A percentile compares a stretch with the other conserved stretches of the same genome.
Conservation (phyloP, 495 filamentous ascomycete species). For the Trichoderma erinaceum region DNA sequence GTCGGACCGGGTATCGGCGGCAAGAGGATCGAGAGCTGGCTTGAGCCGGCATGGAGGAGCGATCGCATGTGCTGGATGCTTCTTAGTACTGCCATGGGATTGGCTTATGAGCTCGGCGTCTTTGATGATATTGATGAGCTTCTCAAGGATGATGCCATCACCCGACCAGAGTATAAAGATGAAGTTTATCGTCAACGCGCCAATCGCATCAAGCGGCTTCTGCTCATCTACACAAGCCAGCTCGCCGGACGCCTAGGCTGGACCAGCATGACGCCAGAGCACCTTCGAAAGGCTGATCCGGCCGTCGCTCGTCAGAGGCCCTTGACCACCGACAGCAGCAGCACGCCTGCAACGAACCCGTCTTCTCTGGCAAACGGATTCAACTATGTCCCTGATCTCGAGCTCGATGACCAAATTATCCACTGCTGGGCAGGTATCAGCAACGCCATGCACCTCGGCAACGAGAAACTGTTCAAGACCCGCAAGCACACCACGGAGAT, state of each 20-base stretch:
- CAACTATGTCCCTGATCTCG: slow-evolving; percentile 52
- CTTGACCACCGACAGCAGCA: slow-evolving; percentile 39
- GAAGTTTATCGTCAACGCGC: slow-evolving; percentile 72
- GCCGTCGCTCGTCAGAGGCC: slow-evolving; percentile 38
- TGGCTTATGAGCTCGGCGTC: slow-evolving; percentile 90
- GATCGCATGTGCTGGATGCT: slow-evolving; percentile 99
- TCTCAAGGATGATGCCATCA: slow-evolving; percentile 45
- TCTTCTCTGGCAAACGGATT: slow-evolving; percentile 47
- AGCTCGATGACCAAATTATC: slow-evolving; percentile 70
- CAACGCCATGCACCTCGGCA: slow-evolving; percentile 79
- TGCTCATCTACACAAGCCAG: slow-evolving; percentile 86
- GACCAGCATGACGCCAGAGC: slow-evolving; percentile 84
- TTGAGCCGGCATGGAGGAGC: slow-evolving; percentile 92
- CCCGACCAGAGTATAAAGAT: slow-evolving; percentile 55
- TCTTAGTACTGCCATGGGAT: slow-evolving; percentile 77
- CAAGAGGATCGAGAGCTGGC: slow-evolving; percentile 82
- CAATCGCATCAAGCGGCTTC: slow-evolving; percentile 72
- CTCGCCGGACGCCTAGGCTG: slow-evolving; percentile 87
- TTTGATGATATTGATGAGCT: slow-evolving; percentile 77
- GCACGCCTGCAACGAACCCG: slow-evolving; percentile 48
- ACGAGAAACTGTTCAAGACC: slow-evolving; percentile 76
- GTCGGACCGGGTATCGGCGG: slow-evolving; percentile 51
- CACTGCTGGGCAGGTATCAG: slow-evolving; percentile 90
- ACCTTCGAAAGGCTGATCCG: slow-evolving; percentile 44
- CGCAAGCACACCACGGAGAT: slow-evolving; percentile 77